These are phyloP conservation scores for Pelargonium australe DNA, from an alignment of 441 rosid species.

Conservation along the genomic window DNA sequence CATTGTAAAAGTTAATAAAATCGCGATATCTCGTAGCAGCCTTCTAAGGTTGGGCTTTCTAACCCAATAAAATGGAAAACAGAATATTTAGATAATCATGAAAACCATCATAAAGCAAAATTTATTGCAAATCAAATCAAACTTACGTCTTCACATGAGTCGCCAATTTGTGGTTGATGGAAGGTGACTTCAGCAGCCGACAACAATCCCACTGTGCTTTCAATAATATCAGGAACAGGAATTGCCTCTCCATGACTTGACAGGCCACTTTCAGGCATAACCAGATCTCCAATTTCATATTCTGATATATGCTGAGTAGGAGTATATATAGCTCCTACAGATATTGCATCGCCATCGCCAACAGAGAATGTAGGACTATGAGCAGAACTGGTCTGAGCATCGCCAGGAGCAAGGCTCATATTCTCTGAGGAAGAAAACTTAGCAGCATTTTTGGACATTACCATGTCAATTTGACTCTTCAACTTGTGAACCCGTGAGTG, in stretches of 20 bases:
- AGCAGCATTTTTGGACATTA: slow-evolving; percentile 58
- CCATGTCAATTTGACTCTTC: slow-evolving; percentile 51
- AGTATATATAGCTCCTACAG: slow-evolving; percentile 43
- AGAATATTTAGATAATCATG: too few species aligned
- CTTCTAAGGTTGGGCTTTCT: too few species aligned
- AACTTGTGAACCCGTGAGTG: slow-evolving; percentile 58
- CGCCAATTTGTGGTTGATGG: slow-evolving; percentile 51
- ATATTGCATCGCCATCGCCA: slow-evolving; percentile 53
- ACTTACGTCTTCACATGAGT: slow-evolving; percentile 72
- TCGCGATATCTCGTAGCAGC: too few species aligned
- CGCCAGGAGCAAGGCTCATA: slow-evolving; percentile 60
- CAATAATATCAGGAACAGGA: slow-evolving; percentile 84
- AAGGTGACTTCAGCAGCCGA: slow-evolving; percentile 72
- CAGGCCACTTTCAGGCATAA: slow-evolving; percentile 49
- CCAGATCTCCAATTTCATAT: slow-evolving; percentile 52
- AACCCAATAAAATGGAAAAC: too few species aligned
- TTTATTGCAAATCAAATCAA: neutral
- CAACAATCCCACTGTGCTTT: slow-evolving; percentile 80
- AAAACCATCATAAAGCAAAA: too few species aligned
- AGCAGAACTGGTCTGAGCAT: slow-evolving; percentile 63
- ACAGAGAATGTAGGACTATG: slow-evolving; percentile 81
- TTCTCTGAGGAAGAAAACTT: slow-evolving; percentile 87
- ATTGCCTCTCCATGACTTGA: slow-evolving; percentile 57
- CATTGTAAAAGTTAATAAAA: too few species aligned
- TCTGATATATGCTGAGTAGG: slow-evolving; percentile 40